Evolutionary conservation across 176 grass and related monocot species (phyloP), one percentile per base, ranked within the genome.

Genomic region (Metroxylon sagu): DNA sequence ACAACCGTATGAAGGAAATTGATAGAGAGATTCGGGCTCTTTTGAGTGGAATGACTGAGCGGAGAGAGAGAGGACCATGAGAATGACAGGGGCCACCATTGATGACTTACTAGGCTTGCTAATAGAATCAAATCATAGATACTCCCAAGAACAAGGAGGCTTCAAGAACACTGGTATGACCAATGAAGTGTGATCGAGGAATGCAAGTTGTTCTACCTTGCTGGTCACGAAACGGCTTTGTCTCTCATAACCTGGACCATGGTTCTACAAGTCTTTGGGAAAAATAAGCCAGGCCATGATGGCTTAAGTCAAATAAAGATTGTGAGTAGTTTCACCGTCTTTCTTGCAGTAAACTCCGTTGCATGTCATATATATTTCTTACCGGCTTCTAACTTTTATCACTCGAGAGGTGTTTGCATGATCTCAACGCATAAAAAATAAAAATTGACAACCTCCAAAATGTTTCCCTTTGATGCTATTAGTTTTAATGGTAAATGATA

Each of bases 201-300:
- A 72, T 88, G 89, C 71, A 95, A 94, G 68, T 61, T 88, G 16
- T 94, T 95, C 68, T 95, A 88, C 71, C 74, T 95, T 26, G 81
- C 89, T 0, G 84, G 89, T 4, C 80, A 82, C 66, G 89, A 95
- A 16, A 95, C 89, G 10, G 85, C 89, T 0, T 81, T 84, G 2
- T 63, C 80, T 3, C 19, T 88, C 26, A 71, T 95, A 19, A 95
- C 89, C 0, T 95, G 84, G 84, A 95, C 89, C 0, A 19, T 95
- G 15, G 25, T 95, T 56, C 10, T 80, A 14, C 25, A 26, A 19
- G 57, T 85, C 1, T 95, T 79, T 3, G 89, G 84, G 5, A 57
- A 49, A 29, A 51, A 71, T 17, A 63, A 52, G 7, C 78, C 81
- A 6, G 71, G 25, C 26, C 88, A 77, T 60, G 89, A 95, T 2